Percentiles rank a stretch among this genome's conserved stretches.
These are phyloP conservation scores for Globisporangium orthogonon DNA, from an alignment of 352 stramenopile species.

Conservation along the genomic window DNA sequence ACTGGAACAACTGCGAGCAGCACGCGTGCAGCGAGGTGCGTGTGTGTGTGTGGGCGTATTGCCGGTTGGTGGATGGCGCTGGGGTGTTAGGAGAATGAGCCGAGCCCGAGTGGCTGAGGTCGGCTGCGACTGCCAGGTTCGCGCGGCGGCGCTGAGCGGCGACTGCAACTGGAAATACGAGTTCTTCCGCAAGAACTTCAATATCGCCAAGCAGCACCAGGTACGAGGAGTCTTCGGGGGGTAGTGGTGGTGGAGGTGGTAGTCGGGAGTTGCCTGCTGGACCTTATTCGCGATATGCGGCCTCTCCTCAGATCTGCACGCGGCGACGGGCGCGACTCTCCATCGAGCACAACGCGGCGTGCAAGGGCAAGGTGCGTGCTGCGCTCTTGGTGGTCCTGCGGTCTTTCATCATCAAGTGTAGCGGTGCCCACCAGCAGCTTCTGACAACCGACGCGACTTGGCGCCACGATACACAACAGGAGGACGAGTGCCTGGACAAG, in stretches of 20 bases:
- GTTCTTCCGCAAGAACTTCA: slow-evolving; percentile 90
- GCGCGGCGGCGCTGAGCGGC: slow-evolving; percentile 73
- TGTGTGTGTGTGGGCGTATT: background rate
- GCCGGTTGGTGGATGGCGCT: background rate
- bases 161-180: slow-evolving; percentile 91
- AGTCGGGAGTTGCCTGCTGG: background rate
- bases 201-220: slow-evolving; percentile 86
- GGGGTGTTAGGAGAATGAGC: slow-evolving; percentile 1
- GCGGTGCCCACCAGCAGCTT: background rate
- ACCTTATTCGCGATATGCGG: background rate
- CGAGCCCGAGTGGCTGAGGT: background rate
- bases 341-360: slow-evolving; percentile 66
- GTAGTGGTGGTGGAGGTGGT: no score
- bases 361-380: slow-evolving; percentile 57
- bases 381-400: background rate
- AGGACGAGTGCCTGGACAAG: slow-evolving; percentile 82
- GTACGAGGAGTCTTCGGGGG: slow-evolving; percentile 13
- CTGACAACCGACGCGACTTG: background rate
- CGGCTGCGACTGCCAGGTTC: slow-evolving; percentile 25
- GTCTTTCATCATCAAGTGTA: background rate
- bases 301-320: slow-evolving; percentile 65
- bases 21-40: slow-evolving; percentile 89
- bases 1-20: slow-evolving; percentile 91
- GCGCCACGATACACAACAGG: slow-evolving; percentile 17
- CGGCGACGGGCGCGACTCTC: slow-evolving; percentile 83